Evolutionary conservation across 768 basidiomycete species (phyloP).

Genomic region (Xerocomellus amylosporus): DNA sequence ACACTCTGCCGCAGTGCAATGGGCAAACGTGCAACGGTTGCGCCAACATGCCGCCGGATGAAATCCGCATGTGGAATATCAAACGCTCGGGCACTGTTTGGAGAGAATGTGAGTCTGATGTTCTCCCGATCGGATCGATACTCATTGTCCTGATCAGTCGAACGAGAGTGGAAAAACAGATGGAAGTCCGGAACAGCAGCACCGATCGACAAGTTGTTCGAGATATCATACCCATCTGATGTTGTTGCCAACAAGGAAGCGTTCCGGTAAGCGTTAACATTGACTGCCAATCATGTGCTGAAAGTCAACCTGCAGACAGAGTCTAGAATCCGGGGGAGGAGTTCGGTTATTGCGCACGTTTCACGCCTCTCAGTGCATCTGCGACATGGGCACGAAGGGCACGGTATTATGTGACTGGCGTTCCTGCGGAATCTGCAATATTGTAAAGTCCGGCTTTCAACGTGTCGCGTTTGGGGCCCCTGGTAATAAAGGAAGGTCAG

Average conservation of each 20-base stretch:
- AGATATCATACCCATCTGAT: conserved; percentile 38
- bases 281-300: not conserved
- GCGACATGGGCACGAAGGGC: conserved; percentile 59
- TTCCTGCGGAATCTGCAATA: conserved; percentile 65
- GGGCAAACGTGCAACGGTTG: conserved; percentile 51
- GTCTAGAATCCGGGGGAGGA: conserved; percentile 36
- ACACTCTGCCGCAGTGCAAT: conserved; percentile 42
- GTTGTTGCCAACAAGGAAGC: conserved; percentile 41
- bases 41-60: conserved; percentile 42
- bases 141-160: conserved; percentile 41
- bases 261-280: conserved; percentile 40
- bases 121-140: conserved; percentile 14
- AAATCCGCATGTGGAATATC: conserved; percentile 48
- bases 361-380: conserved; percentile 64
- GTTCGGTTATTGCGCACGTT: conserved; percentile 55
- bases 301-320: conserved; percentile 14
- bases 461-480: conserved; percentile 54
- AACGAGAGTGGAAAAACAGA: conserved; percentile 50
- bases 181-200: conserved; percentile 35
- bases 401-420: conserved; percentile 50
- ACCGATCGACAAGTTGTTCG: conserved; percentile 54
- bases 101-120: conserved; percentile 46
- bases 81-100: conserved; percentile 44
- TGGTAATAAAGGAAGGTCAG: conserved; percentile 55
- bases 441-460: conserved; percentile 55